Conservation (phyloP, 345 rosid genomes). For the Rhodamnia argentea region DNA sequence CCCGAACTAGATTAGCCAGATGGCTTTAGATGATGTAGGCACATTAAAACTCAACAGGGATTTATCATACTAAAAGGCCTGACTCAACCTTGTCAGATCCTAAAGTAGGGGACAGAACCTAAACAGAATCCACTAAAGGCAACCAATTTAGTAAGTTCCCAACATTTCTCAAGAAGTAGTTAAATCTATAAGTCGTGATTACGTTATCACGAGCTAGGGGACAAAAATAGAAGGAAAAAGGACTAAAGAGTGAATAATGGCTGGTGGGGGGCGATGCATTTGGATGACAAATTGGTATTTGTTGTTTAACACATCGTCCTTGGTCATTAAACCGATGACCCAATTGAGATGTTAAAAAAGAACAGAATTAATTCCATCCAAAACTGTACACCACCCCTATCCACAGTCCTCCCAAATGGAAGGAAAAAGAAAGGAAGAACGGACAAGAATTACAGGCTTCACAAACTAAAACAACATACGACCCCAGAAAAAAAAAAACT, state of each 20-base stretch:
- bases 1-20: neutral
- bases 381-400: neutral
- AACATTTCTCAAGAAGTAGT: neutral
- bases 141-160: neutral
- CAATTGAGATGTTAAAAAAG: neutral
- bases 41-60: neutral
- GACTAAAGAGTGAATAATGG: neutral
- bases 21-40: neutral
- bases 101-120: neutral
- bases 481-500: neutral
- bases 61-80: neutral
- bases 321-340: neutral
- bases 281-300: neutral
- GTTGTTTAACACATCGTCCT: neutral
- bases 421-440: neutral
- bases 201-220: neutral
- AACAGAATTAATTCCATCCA: neutral
- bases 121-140: neutral
- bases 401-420: neutral
- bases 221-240: neutral
- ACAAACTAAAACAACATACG: neutral
- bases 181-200: neutral
- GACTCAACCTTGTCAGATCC: neutral
- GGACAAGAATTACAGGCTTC: neutral
- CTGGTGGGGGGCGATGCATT: neutral